phyloP scores from a whole-genome alignment of 495 filamentous ascomycete genomes.

The Talaromyces nanjingensis region DNA sequence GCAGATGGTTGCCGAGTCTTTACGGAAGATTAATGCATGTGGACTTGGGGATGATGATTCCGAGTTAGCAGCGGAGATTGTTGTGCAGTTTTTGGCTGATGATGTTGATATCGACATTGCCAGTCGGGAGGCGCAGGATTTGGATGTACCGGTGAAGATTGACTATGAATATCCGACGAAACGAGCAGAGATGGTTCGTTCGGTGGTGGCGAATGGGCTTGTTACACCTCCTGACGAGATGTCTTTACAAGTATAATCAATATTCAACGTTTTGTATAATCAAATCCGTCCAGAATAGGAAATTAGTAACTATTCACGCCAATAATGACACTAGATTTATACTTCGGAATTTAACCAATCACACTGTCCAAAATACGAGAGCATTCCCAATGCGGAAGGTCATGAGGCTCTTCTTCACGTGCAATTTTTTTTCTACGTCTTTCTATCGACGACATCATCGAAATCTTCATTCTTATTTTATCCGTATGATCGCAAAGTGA shows the following conservation, averaged over 20 bases:
- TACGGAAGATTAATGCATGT: constrained; percentile 18
- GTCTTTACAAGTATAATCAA: background rate
- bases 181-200: background rate
- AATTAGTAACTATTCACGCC: background rate
- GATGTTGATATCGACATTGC: background rate
- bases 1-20: constrained; percentile 13
- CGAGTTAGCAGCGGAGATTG: constrained; percentile 30
- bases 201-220: background rate
- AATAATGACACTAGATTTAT: background rate
- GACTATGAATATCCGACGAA: background rate
- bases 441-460: background rate
- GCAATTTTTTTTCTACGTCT: background rate
- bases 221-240: background rate
- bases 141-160: background rate
- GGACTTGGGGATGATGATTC: constrained; percentile 27
- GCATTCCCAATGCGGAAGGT: background rate
- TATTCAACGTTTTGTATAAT: background rate
- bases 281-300: background rate
- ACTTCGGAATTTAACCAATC: background rate
- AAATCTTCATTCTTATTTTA: background rate
- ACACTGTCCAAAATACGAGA: background rate
- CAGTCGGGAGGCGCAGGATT: background rate
- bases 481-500: background rate
- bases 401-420: background rate
- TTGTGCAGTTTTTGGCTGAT: constrained; percentile 27